Conservation (phyloP, 2,329 filamentous ascomycete species). For the Trichocomaceae sp. region DNA sequence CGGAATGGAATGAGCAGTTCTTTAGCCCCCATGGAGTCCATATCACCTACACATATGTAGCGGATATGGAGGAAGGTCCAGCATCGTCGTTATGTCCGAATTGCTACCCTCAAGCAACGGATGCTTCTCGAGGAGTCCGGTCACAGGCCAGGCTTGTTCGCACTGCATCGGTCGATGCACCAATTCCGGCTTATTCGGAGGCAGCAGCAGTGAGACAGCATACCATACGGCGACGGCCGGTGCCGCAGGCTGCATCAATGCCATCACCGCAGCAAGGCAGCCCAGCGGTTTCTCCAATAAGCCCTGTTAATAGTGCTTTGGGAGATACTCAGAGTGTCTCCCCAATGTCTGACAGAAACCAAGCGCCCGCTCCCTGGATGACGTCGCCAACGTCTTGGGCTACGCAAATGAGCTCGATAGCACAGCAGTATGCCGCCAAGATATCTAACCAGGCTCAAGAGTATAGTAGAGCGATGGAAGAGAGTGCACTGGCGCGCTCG, state of each 20-base stretch:
- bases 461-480: slow-evolving; percentile 34
- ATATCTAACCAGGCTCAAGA: slow-evolving; percentile 29
- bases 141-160: slow-evolving; percentile 12
- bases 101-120: slow-evolving; percentile 36
- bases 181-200: slow-evolving; percentile 12
- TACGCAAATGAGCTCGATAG: slow-evolving; percentile 29
- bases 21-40: slow-evolving; percentile 32
- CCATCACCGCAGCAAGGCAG: neutral
- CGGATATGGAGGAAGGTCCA: slow-evolving; percentile 26
- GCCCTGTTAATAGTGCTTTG: neutral
- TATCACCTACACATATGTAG: slow-evolving; percentile 31
- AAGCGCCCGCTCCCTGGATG: neutral
- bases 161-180: slow-evolving; percentile 10
- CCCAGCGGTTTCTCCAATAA: neutral
- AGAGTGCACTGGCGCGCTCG: slow-evolving; percentile 32
- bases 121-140: slow-evolving; percentile 23
- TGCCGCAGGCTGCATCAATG: slow-evolving; percentile 1
- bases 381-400: slow-evolving; percentile 28
- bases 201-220: slow-evolving; percentile 1
- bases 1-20: slow-evolving; percentile 40
- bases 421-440: slow-evolving; percentile 36
- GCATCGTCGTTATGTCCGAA: slow-evolving; percentile 33
- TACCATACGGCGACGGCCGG: slow-evolving; percentile 14
- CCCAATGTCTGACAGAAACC: neutral
- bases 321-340: neutral